Evolutionary conservation across 768 basidiomycete genomes (phyloP).

Genomic region (Boletellus ananas): DNA sequence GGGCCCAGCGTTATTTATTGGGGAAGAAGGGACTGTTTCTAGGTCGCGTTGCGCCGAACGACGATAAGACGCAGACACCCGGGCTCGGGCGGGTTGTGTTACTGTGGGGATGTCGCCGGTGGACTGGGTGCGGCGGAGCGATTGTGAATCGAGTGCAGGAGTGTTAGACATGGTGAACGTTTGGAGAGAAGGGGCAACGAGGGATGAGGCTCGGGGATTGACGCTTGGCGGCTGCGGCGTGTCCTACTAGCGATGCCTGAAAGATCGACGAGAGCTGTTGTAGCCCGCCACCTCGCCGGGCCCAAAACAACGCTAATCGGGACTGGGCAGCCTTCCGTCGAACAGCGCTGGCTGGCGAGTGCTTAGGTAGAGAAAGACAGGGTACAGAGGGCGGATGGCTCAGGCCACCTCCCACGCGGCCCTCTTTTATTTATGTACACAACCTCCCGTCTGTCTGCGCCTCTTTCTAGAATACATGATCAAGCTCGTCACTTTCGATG

Average conservation of each 20-base stretch:
- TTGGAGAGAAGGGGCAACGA: conserved; percentile 12
- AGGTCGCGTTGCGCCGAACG: conserved; percentile 24
- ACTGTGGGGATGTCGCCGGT: conserved; percentile 32
- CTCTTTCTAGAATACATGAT: conserved; percentile 29
- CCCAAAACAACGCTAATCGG: conserved; percentile 19
- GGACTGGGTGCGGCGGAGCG: conserved; percentile 33
- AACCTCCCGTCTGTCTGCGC: conserved; percentile 1
- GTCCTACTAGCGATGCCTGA: conserved; percentile 7
- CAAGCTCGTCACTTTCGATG: conserved; percentile 75
- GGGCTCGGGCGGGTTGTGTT: conserved; percentile 24
- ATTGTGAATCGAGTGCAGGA: conserved; percentile 29
- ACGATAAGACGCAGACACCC: conserved; percentile 28
- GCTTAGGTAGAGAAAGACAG: conserved; percentile 2
- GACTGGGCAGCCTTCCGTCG: conserved; percentile 9
- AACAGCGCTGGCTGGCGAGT: neutral
- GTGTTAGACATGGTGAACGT: conserved; percentile 29
- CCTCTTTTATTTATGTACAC: conserved; percentile 16
- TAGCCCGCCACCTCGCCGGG: conserved; percentile 13
- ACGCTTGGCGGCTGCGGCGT: conserved; percentile 32
- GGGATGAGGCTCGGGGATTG: conserved; percentile 20
- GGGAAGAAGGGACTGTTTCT: conserved; percentile 17
- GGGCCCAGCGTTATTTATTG: conserved; percentile 12
- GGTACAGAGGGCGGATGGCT: conserved; percentile 4
- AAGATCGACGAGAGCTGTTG: conserved; percentile 12
- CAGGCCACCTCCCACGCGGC: conserved; percentile 7